Conservation (phyloP, 805 yeast species). For the Yarrowia sp. region DNA sequence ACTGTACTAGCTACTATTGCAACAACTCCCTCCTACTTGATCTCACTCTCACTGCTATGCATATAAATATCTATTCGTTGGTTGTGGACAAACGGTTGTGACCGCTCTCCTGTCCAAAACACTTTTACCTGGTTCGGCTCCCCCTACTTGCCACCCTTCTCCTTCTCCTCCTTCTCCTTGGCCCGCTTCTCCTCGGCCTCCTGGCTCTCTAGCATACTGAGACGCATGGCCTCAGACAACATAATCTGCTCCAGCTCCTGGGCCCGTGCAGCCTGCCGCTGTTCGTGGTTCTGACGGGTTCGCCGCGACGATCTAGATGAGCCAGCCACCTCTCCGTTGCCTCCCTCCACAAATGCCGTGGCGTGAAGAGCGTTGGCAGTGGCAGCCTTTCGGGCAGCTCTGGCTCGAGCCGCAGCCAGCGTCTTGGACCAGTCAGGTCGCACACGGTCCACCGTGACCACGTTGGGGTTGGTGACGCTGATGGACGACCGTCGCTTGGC, state of each 20-base stretch:
- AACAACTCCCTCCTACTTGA: too few relatives aligned
- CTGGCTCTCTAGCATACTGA: constrained; percentile 34
- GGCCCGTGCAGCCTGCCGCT: constrained; percentile 30
- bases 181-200: not conserved
- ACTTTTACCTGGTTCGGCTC: not conserved
- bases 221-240: constrained; percentile 78
- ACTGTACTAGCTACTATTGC: too few relatives aligned
- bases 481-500: constrained; percentile 32
- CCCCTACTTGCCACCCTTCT: not conserved
- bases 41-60: not conserved
- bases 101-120: not conserved
- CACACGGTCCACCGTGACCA: constrained; percentile 73
- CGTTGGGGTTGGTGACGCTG: constrained; percentile 65
- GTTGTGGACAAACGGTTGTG: not conserved
- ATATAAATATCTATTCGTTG: constrained; percentile 22
- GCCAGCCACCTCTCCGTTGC: constrained; percentile 22
- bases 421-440: constrained; percentile 92
- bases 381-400: constrained; percentile 81
- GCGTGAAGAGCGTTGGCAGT: constrained; percentile 94
- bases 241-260: constrained; percentile 64
- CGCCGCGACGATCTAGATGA: constrained; percentile 31
- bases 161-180: not conserved
- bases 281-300: constrained; percentile 28
- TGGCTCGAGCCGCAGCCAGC: constrained; percentile 65
- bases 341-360: constrained; percentile 60